Base-by-base conservation (phyloP, 352 stramenopile genomes). In the Globisporangium perplexum region DNA sequence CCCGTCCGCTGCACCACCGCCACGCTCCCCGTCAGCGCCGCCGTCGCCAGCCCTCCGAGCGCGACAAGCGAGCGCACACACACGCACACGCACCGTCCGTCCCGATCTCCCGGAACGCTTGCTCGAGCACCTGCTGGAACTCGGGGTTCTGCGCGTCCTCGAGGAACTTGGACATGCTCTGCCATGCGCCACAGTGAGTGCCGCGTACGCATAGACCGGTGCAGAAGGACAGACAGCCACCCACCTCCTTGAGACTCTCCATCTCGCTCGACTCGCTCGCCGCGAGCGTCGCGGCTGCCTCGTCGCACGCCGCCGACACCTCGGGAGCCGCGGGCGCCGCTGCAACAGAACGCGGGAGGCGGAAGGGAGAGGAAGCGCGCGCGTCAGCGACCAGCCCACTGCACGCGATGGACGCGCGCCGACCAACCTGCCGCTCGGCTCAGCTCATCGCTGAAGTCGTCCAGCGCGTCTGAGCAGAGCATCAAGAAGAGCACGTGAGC, bases 131-230 rank as follows among this genome's bases (percentile, higher is more conserved):
- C 47, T 87, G 66, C 67, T 94, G 84, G 56, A 94, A 91, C 69
- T 92, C 82, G 12, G 85, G 81, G 61, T 91, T 90, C 65, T 93
- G 77, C 47, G 83, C 77, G 56, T 93, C 79, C 50, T 92, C 83
- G 12, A 93, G 68, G 54, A 93, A 91, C 64, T 92, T 89, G 62
- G 63, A 66, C 77, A 93, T 90, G 58, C 84, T 92, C 83, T 95
- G 41, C 20, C 55, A 6, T 7, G 7, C 2, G 24, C 18, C 36
- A 15, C 14, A 3, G 36, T 42, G 36, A 42, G 36, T 15, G n/a
- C 18, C 7, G 14, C 18, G 14, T 2, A 20, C 1, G 7, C 17
- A 11, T 12, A 56, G 44, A 61, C 22, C n/a, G n/a, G n/a, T n/a
- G n/a, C n/a, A n/a, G n/a, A n/a, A n/a, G n/a, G n/a, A n/a, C n/a